A percentile compares a stretch with the other conserved stretches of the same genome.
These are phyloP conservation scores for Mytilinidion resinicola DNA, from an alignment of 495 filamentous ascomycete species.

Conservation along the genomic window DNA sequence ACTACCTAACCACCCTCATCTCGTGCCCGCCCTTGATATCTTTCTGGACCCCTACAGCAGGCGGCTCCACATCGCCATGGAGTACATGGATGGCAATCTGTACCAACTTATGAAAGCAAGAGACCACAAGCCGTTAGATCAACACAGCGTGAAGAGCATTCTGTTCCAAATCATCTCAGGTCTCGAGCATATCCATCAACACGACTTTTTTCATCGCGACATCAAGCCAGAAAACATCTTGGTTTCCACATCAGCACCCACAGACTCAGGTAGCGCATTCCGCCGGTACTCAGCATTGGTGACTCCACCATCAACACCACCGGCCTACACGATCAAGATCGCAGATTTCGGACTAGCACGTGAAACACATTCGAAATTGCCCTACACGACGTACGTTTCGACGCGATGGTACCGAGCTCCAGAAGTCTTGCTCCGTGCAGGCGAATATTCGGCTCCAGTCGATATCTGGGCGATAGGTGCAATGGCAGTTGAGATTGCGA, in stretches of 20 bases:
- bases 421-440: slow-evolving; percentile 88
- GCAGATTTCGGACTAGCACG: slow-evolving; percentile 98
- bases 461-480: slow-evolving; percentile 98
- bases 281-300: slow-evolving; percentile 87
- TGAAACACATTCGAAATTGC: slow-evolving; percentile 91
- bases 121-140: slow-evolving; percentile 88
- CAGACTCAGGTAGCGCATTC: slow-evolving; percentile 73
- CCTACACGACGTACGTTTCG: slow-evolving; percentile 98
- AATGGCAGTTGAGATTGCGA: slow-evolving; percentile 99
- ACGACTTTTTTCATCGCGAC: slow-evolving; percentile 97
- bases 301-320: slow-evolving; percentile 90
- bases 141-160: slow-evolving; percentile 91
- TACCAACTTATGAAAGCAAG: slow-evolving; percentile 99
- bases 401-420: slow-evolving; percentile 98
- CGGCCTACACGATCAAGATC: slow-evolving; percentile 93
- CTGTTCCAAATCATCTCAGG: slow-evolving; percentile 94
- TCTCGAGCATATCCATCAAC: slow-evolving; percentile 92
- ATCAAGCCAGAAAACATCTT: slow-evolving; percentile 99
- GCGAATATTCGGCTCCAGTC: slow-evolving; percentile 95
- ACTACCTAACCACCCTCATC: slow-evolving; percentile 77
- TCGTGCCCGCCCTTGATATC: slow-evolving; percentile 96
- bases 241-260: slow-evolving; percentile 81
- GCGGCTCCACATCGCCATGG: slow-evolving; percentile 97
- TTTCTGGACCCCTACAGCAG: slow-evolving; percentile 93
- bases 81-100: slow-evolving; percentile 99